These are phyloP conservation scores for Azolla pinnata DNA, from an alignment of 75 land plant genomes.

Conservation along the genomic window DNA sequence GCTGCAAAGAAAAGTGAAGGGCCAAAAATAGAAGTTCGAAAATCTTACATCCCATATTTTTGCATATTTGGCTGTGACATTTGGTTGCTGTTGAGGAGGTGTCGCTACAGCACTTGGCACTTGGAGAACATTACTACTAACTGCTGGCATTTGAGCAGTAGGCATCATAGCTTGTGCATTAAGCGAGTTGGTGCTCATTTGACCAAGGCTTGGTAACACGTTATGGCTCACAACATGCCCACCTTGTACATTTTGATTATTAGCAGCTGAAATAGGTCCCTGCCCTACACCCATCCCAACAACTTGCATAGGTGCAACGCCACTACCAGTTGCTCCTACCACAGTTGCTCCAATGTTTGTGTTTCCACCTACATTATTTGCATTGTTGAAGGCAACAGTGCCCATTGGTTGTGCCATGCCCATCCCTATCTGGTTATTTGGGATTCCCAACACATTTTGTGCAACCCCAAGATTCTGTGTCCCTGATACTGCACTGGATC, in stretches of 20 bases:
- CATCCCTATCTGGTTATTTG: conserved; percentile 14
- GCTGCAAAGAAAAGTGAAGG: conserved; percentile 2
- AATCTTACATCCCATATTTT: conserved; percentile 86
- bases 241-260: conserved; percentile 44
- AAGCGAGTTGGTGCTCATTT: conserved; percentile 38
- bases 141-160: conserved; percentile 52
- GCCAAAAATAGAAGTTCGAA: no score
- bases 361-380: conserved; percentile 33
- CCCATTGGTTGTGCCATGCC: conserved; percentile 5
- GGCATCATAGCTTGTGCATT: conserved; percentile 68
- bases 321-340: conserved; percentile 25
- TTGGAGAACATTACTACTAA: conserved; percentile 33
- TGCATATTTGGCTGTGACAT: conserved; percentile 55
- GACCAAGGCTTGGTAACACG: conserved; percentile 31
- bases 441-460: conserved; percentile 11
- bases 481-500: background rate
- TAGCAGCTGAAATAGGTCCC: conserved; percentile 30
- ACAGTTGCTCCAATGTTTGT: conserved; percentile 40
- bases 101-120: conserved; percentile 38
- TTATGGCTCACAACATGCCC: conserved; percentile 45
- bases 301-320: conserved; percentile 9
- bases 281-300: conserved; percentile 37
- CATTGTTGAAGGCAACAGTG: background rate
- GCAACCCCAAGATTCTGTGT: background rate
- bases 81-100: conserved; percentile 35